These are phyloP conservation scores for Podila epicladia DNA, from an alignment of 192 early-diverging fungal species.

Conservation along the genomic window DNA sequence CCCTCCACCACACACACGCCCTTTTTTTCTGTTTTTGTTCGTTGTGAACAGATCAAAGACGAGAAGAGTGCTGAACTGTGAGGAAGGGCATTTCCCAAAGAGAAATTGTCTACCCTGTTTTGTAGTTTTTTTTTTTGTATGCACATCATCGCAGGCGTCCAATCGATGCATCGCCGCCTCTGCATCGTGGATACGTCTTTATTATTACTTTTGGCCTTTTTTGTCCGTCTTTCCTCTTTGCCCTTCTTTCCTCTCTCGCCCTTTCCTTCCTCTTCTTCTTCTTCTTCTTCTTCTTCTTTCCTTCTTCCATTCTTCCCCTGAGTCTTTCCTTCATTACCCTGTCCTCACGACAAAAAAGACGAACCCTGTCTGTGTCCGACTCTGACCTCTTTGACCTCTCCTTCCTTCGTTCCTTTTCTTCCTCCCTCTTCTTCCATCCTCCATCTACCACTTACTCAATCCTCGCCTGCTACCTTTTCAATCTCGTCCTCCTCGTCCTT, in stretches of 20 bases:
- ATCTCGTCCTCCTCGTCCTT: background rate
- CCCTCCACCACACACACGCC: no score
- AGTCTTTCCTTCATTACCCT: background rate
- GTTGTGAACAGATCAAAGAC: no score
- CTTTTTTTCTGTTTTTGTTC: no score
- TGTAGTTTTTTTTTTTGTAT: no score
- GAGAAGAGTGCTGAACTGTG: no score
- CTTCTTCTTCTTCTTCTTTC: background rate
- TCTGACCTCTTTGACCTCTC: background rate
- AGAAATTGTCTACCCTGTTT: no score
- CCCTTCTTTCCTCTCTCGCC: background rate
- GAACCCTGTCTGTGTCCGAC: background rate
- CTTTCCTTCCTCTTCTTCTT: background rate
- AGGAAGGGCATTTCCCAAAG: no score
- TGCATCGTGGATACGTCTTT: background rate
- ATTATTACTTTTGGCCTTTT: background rate
- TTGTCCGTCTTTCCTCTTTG: conserved; percentile 1
- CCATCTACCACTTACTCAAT: background rate
- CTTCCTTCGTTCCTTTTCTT: background rate
- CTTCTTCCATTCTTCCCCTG: background rate
- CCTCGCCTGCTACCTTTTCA: background rate
- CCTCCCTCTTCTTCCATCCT: background rate
- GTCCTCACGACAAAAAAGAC: background rate
- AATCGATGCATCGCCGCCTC: no score
- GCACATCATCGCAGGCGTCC: no score